Base-by-base conservation (phyloP, 768 basidiomycete genomes). In the Pisolithus marmoratus region DNA sequence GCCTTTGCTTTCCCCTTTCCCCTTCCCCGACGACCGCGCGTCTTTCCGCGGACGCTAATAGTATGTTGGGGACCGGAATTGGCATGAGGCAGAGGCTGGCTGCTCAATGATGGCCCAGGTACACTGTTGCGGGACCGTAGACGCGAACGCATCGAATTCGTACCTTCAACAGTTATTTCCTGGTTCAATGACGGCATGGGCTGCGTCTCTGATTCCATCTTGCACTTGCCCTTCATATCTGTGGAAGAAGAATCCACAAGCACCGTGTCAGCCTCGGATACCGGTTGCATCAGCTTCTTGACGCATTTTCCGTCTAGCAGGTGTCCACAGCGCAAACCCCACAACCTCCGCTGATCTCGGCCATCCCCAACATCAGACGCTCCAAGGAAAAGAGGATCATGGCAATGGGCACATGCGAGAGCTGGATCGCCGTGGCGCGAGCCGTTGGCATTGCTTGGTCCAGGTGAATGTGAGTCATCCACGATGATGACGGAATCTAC, bases 261-360 rank as follows among this genome's bases (percentile, higher is more conserved):
- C 19, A 9, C 53, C 51, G 38, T 31, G 17, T 27, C 44, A 38
- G 53, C 23, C 51, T 38, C 47, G 40, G 55, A 59, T 36, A 37
- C 46, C 2, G 81, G 85, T 34, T 70, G 66, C 62, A 83, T 81
- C 46, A 90, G 57, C 56, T 76, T 72, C 54, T 76, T 75, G 2
- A 85, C 66, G 57, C 88, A 91, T 63, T 84, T 87, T 46, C 86
- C 89, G 56, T 90, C 88, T 0, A 90, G 74, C 58, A 91, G 65
- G 61, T 91, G 89, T 0, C 88, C 88, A 48, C 88, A 91, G 38
- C 85, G 72, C 54, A 91, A 67, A 2, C 77, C 81, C 88, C 87
- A 90, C 8, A 90, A 68, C 40, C 78, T 75, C 49, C 74, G 70
- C 36, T 66, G 67, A 38, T 69, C 69, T 38, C 69, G 72, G 34